Base-by-base conservation (phyloP, 2,329 filamentous ascomycete genomes). In the Xylariomycetidae sp. region DNA sequence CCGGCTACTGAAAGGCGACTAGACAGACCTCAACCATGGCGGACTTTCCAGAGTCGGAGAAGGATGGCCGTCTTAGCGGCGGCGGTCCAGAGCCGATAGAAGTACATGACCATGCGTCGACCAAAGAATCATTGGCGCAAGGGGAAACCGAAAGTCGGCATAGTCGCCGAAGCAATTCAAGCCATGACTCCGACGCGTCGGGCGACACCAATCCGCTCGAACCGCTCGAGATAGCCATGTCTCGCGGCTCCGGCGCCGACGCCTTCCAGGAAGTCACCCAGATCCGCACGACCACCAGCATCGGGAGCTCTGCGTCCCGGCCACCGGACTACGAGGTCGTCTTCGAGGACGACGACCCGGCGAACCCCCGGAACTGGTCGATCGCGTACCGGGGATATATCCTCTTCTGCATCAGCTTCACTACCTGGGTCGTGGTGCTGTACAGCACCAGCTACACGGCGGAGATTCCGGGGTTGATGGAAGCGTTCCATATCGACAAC, bases 361-460 rank as follows among this genome's bases (percentile, higher is more conserved):
- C 83, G 13, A 80, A 87, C 48, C 82, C 85, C 0, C 67, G 71
- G 36, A 80, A 82, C 52, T 89, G 84, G 82, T 58, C 75, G 0
- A 49, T 79, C 19, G 68, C 61, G 56, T 58, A 57, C 39, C 54
- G 67, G 42, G 38, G 50, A 28, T 70, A 62, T 60, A 54, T 56
- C 32, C 55, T 68, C 31, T 56, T 63, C 59, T 67, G 50, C 39
- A 58, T 70, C 30, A 67, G 65, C 20, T 67, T 61, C 36, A 61
- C 63, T 5, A 64, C 64, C 1, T 70, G 67, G 67, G 57, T 65
- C 14, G 56, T 68, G n/a, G 79, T 87, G 12, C 54, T 87, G 28
- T 86, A 88, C 52, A 86, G 80, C 29, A 92, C 86, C 0, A 80
- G 76, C 32, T 93, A 92, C 54, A 87, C 85, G 1, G 75, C 79